These are phyloP conservation scores for Aspergillus texensis DNA, from an alignment of 2,329 filamentous ascomycete genomes.

Conservation along the genomic window DNA sequence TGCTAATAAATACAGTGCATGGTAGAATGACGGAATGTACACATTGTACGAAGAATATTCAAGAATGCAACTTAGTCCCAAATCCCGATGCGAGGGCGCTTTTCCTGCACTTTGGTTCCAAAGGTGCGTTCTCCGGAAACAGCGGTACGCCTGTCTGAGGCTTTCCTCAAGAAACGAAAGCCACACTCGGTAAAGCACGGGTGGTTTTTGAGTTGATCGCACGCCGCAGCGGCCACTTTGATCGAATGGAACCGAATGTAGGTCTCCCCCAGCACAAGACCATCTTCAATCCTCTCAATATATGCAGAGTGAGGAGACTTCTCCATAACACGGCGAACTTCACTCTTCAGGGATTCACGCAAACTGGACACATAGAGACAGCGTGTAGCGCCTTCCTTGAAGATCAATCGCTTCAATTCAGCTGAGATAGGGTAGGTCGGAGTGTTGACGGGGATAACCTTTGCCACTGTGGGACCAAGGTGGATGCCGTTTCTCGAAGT, in stretches of 20 bases:
- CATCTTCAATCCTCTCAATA: conserved; percentile 23
- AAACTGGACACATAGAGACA: conserved; percentile 25
- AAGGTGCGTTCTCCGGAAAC: not conserved
- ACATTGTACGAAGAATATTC: not conserved
- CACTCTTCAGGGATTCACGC: conserved; percentile 11
- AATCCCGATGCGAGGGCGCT: not conserved
- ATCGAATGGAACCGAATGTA: conserved; percentile 26
- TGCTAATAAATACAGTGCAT: not conserved
- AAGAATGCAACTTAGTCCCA: not conserved
- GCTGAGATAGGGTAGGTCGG: conserved; percentile 34
- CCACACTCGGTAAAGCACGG: conserved; percentile 17
- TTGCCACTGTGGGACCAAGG: conserved; percentile 23
- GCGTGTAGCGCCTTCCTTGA: conserved; percentile 28
- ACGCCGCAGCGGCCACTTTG: conserved; percentile 20
- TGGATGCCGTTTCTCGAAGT: conserved; percentile 21
- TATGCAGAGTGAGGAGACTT: conserved; percentile 12
- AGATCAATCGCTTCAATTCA: conserved; percentile 24
- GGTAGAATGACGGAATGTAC: not conserved
- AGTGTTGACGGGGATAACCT: conserved; percentile 28
- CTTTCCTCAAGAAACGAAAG: conserved; percentile 21
- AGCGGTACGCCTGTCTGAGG: not conserved
- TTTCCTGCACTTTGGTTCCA: not conserved
- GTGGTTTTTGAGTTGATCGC: conserved; percentile 16
- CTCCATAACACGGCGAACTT: conserved; percentile 14
- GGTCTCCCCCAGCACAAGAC: conserved; percentile 10